Percentiles rank a stretch among this genome's conserved stretches.
phyloP scores from a whole-genome alignment of 441 rosid species.

The Pelargonium fulgidum region DNA sequence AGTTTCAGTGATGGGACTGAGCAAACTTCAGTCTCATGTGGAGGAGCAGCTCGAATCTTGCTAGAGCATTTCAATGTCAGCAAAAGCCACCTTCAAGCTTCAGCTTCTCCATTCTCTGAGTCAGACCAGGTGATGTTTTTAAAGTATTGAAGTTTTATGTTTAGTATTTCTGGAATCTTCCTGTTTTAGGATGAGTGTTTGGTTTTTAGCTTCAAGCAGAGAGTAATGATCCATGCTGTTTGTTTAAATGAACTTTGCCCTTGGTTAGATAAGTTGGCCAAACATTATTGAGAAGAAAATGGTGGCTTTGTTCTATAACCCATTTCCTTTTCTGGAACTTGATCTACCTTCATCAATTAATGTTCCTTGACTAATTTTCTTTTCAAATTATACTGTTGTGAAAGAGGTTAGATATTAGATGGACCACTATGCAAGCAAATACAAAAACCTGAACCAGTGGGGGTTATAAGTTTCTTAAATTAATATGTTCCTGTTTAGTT shows the following conservation, averaged over 20 bases:
- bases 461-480: background rate
- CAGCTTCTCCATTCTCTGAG: slow-evolving; percentile 52
- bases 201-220: slow-evolving; percentile 9
- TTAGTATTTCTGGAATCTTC: slow-evolving; percentile 7
- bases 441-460: no score
- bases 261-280: slow-evolving; percentile 21
- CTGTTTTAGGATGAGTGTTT: slow-evolving; percentile 13
- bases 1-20: slow-evolving; percentile 24
- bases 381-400: background rate
- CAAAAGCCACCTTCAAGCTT: slow-evolving; percentile 39
- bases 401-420: background rate
- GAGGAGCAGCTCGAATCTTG: slow-evolving; percentile 32
- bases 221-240: slow-evolving; percentile 11
- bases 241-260: slow-evolving; percentile 12
- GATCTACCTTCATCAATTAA: slow-evolving; percentile 2
- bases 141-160: slow-evolving; percentile 14
- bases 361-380: slow-evolving; percentile 1
- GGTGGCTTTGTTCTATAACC: slow-evolving; percentile 15
- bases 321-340: slow-evolving; percentile 12
- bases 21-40: slow-evolving; percentile 28
- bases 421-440: background rate
- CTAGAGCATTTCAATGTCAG: slow-evolving; percentile 47
- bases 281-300: slow-evolving; percentile 15
- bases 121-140: slow-evolving; percentile 60
- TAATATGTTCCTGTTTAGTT: background rate